Base-by-base conservation (phyloP, 371 early-diverging fungal species). In the Dentiscutata heterogama region DNA sequence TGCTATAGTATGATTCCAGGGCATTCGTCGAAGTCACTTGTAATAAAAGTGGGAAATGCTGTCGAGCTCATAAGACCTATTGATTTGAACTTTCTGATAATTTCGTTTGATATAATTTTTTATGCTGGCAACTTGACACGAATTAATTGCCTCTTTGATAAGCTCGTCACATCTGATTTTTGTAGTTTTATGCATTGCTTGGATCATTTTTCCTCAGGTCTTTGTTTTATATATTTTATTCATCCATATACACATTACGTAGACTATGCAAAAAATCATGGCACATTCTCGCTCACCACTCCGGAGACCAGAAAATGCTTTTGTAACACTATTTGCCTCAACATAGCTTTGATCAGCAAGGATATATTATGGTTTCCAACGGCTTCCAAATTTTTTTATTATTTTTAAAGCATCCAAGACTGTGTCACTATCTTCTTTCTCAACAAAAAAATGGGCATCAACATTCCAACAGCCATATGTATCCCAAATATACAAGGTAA, bases 191-290 rank as follows among this genome's bases (percentile, higher is more conserved):
- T 31, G 35, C 35, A 31, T 31, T 31, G 35, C 35, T 31, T 3
- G 63, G 8, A 51, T 56, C 82, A 82, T 82, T 67, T 18, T 82
- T 29, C 29, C 39, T n/a, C 20, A 50, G 6, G 61, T 10, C 25
- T 81, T 56, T n/a, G 35, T 42, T 6, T 61, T 56, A 39, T 83
- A 20, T 20, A 82, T 82, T 58, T n/a, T 81, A 16, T 20, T 51
- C 27, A 29, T 80, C 82, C 82, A 82, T 22, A 51, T 54, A 39
- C 46, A 31, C 70, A 82, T 82, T 10, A 60, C 82, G 18, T 82
- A 70, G 11, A 31, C 35, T 3, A 31, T 31, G 35, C 35, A 31
- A 31, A 31, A 31, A 31, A 31, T 31, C 3, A 31, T 31, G 3
- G 35, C 35, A 31, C 35, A 31, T 31, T 31, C 35, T 31, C 3